Evolutionary conservation across 768 basidiomycete genomes (phyloP).

Genomic region (Xerocomus brunneocitrinus): DNA sequence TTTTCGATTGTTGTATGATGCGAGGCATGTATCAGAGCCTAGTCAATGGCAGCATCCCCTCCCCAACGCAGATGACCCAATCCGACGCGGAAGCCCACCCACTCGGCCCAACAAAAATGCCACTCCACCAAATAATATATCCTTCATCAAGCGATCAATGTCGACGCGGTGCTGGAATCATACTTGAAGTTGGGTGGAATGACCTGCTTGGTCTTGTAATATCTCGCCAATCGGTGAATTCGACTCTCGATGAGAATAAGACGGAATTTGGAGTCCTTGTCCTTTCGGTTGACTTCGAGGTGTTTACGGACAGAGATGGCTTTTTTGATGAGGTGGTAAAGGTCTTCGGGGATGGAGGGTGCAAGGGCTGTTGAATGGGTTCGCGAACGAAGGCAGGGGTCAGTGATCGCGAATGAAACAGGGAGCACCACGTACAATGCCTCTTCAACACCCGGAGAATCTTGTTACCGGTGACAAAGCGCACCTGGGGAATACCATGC

Average conservation of each 20-base stretch:
- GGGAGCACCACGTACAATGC: constrained; percentile 59
- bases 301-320: constrained; percentile 99
- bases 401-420: background rate
- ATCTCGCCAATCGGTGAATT: constrained; percentile 95
- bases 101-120: background rate
- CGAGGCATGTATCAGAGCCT: constrained; percentile 5
- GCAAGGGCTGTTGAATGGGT: constrained; percentile 65
- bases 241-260: constrained; percentile 98
- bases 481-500: constrained; percentile 97
- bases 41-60: background rate
- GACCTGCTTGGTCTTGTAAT: constrained; percentile 99
- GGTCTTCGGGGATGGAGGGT: constrained; percentile 97
- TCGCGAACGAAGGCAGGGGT: constrained; percentile 1
- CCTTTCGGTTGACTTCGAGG: constrained; percentile 95
- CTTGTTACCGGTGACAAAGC: constrained; percentile 98
- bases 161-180: constrained; percentile 92
- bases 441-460: constrained; percentile 97
- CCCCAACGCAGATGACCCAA: background rate
- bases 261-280: constrained; percentile 97
- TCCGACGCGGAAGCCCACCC: background rate
- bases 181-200: constrained; percentile 98
- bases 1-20: constrained; percentile 9
- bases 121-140: background rate
- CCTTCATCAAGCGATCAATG: constrained; percentile 65
- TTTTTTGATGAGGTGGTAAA: constrained; percentile 99